These are phyloP conservation scores for Rubus idaeus DNA, from an alignment of 306 rosid genomes.

Conservation along the genomic window DNA sequence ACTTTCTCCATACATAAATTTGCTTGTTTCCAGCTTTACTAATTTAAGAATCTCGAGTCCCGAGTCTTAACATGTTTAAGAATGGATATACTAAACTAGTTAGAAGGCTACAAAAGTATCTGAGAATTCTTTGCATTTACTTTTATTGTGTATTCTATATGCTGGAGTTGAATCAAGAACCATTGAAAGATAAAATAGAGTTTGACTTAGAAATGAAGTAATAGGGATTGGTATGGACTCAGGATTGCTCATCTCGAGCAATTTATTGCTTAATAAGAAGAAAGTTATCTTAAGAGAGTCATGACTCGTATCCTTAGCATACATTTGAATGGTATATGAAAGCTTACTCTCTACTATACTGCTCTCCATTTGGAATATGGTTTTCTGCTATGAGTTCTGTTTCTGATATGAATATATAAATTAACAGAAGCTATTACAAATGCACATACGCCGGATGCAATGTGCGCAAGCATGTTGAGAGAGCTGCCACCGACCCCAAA, in stretches of 20 bases:
- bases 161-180: conserved; percentile 4
- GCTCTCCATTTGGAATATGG: background rate
- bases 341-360: background rate
- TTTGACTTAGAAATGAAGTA: background rate
- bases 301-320: background rate
- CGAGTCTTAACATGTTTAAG: background rate
- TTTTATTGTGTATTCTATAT: conserved; percentile 6
- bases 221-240: background rate
- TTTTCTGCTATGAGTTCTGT: background rate
- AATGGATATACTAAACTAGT: background rate
- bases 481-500: conserved; percentile 86
- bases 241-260: background rate
- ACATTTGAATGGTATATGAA: background rate
- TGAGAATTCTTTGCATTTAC: background rate
- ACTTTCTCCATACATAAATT: conserved; percentile 22
- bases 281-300: background rate
- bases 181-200: background rate
- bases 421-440: conserved; percentile 92
- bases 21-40: conserved; percentile 1
- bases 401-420: conserved; percentile 23
- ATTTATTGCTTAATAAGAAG: background rate
- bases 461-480: conserved; percentile 95
- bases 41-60: background rate
- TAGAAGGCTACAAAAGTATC: conserved; percentile 1
- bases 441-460: conserved; percentile 88